A percentile compares a stretch with the other conserved stretches of the same genome.
Conservation (phyloP, 495 filamentous ascomycete species). For the Acidiella bohemica region DNA sequence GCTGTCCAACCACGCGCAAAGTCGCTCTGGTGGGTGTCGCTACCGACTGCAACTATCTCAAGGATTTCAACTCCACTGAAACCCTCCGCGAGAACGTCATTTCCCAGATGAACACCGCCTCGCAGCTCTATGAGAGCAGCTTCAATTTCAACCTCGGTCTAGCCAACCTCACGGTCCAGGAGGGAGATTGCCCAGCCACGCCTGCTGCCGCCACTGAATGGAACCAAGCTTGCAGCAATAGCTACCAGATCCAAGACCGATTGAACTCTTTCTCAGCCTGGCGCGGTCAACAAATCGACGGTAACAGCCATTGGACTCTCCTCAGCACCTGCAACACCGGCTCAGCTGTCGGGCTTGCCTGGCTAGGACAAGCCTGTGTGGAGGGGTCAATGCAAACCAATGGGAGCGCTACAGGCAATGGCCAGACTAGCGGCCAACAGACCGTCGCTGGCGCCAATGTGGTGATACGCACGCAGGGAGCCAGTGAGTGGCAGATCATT, state of each 20-base stretch:
- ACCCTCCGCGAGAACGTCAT: slow-evolving; percentile 60
- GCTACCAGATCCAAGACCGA: slow-evolving; percentile 58
- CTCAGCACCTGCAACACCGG: slow-evolving; percentile 75
- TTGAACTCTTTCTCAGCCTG: slow-evolving; percentile 80
- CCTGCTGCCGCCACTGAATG: slow-evolving; percentile 53
- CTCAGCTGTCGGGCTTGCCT: slow-evolving; percentile 80
- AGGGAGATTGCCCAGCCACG: slow-evolving; percentile 51
- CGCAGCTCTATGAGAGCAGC: slow-evolving; percentile 68
- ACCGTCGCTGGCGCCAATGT: slow-evolving; percentile 78
- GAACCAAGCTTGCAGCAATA: slow-evolving; percentile 59
- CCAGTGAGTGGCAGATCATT: slow-evolving; percentile 88
- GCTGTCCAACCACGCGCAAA: slow-evolving; percentile 76
- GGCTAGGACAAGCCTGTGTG: slow-evolving; percentile 81
- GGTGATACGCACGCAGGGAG: slow-evolving; percentile 53
- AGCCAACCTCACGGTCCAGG: slow-evolving; percentile 65
- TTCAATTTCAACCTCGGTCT: slow-evolving; percentile 93
- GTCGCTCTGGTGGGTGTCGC: slow-evolving; percentile 87
- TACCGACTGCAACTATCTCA: slow-evolving; percentile 79
- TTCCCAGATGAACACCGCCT: slow-evolving; percentile 71
- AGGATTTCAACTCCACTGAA: slow-evolving; percentile 48
- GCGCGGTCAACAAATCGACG: slow-evolving; percentile 60
- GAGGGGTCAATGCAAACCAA: slow-evolving; percentile 24
- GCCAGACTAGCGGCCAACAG: slow-evolving; percentile 39
- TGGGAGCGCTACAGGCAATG: slow-evolving; percentile 26
- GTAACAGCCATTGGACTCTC: slow-evolving; percentile 86